A percentile compares a stretch with the other conserved stretches of the same genome.
Conservation (phyloP, 2,329 filamentous ascomycete species). For the Neopestalotiopsis sp. region DNA sequence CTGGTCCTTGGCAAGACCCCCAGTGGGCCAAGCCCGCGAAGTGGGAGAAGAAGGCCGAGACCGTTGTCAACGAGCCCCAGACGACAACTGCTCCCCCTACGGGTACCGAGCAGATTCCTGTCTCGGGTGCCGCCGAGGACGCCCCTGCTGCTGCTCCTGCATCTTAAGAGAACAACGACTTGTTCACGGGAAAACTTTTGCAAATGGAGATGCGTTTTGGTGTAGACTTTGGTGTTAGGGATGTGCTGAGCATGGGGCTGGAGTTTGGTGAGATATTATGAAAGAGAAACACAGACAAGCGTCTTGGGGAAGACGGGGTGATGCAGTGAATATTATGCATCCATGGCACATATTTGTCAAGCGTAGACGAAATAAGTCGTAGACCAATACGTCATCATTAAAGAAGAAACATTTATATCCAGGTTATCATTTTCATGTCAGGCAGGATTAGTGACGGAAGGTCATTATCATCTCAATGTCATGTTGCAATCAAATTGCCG, state of each 20-base stretch:
- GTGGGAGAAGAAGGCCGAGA: conserved; percentile 53
- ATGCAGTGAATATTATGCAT: background rate
- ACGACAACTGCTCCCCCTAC: conserved; percentile 25
- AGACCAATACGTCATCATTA: background rate
- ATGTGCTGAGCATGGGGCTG: background rate
- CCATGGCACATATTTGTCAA: background rate
- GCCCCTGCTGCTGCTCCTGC: conserved; percentile 31
- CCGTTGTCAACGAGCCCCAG: conserved; percentile 36
- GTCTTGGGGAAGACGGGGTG: background rate
- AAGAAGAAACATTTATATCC: background rate
- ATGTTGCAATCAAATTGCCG: background rate
- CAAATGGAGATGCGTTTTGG: conserved; percentile 13
- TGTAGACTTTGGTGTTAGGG: conserved; percentile 10
- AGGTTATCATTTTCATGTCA: background rate
- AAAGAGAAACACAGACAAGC: background rate
- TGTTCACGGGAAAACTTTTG: conserved; percentile 2
- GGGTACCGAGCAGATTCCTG: conserved; percentile 12
- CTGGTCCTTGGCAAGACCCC: conserved; percentile 84
- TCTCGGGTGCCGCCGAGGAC: conserved; percentile 17
- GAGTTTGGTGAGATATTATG: background rate
- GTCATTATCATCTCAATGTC: background rate
- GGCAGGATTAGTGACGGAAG: background rate
- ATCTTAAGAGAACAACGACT: conserved; percentile 27
- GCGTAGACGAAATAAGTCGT: background rate
- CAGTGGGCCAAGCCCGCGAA: conserved; percentile 70